phyloP scores from a whole-genome alignment of 768 basidiomycete genomes.

The Lepiota venenata region DNA sequence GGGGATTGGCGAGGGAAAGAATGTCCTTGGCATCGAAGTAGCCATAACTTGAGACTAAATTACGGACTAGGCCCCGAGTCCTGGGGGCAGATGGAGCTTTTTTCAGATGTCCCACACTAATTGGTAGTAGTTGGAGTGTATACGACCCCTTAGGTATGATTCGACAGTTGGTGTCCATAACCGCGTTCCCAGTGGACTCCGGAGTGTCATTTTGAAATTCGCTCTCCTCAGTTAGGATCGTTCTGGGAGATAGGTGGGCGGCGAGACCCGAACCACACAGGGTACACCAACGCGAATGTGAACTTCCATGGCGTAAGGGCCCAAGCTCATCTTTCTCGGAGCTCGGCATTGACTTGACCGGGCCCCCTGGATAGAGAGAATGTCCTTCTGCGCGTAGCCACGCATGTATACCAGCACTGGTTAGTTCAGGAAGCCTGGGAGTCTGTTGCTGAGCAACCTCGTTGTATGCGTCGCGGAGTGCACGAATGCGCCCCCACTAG shows the following conservation, averaged over 20 bases:
- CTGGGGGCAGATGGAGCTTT: not conserved
- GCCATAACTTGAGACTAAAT: not conserved
- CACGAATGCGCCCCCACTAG: slow-evolving; percentile 47
- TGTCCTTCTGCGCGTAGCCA: slow-evolving; percentile 44
- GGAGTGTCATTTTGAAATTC: not conserved
- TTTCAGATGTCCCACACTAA: slow-evolving; percentile 19
- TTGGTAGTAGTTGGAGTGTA: slow-evolving; percentile 25
- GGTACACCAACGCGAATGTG: slow-evolving; percentile 4
- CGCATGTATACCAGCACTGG: slow-evolving; percentile 39
- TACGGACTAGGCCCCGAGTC: not conserved
- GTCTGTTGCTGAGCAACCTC: slow-evolving; percentile 16
- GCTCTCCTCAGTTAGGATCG: not conserved
- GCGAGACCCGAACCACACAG: slow-evolving; percentile 3
- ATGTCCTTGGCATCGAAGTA: slow-evolving; percentile 15
- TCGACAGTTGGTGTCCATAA: slow-evolving; percentile 14
- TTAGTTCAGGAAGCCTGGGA: slow-evolving; percentile 23
- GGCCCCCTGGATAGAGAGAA: slow-evolving; percentile 21
- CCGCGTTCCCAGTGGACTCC: not conserved
- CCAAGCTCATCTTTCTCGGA: slow-evolving; percentile 1
- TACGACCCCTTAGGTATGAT: slow-evolving; percentile 22
- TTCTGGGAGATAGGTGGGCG: not conserved
- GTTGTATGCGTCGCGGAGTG: slow-evolving; percentile 39
- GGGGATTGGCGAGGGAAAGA: slow-evolving; percentile 30
- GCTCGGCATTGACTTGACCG: slow-evolving; percentile 2
- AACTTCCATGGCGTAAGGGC: not conserved